Conservation (phyloP, 768 basidiomycete species). For the Tephrocybe sp. region DNA sequence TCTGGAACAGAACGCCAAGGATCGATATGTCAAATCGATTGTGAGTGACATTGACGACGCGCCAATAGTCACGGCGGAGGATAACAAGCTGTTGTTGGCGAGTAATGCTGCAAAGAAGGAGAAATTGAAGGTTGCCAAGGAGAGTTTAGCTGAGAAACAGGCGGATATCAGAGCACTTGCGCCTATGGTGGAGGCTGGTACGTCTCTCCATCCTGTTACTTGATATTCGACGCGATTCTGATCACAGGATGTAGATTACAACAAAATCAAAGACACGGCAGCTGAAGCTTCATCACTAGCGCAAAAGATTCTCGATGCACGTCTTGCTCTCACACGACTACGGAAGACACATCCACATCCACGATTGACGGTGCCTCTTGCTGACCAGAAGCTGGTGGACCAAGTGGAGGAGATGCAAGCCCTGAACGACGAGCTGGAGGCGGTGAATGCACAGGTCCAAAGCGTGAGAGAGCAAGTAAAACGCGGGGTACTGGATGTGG, state of each 20-base stretch:
- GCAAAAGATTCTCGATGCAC: slow-evolving; percentile 79
- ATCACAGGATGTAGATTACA: slow-evolving; percentile 46
- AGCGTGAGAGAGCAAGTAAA: slow-evolving; percentile 63
- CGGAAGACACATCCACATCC: slow-evolving; percentile 79
- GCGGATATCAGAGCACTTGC: slow-evolving; percentile 60
- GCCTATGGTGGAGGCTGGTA: slow-evolving; percentile 69
- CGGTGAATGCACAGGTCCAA: slow-evolving; percentile 47
- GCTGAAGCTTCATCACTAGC: slow-evolving; percentile 58
- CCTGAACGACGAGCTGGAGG: slow-evolving; percentile 64
- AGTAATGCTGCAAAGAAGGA: slow-evolving; percentile 73
- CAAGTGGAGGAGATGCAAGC: slow-evolving; percentile 80
- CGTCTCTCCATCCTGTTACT: slow-evolving; percentile 5
- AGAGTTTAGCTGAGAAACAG: slow-evolving; percentile 56
- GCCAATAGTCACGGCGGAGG: slow-evolving; percentile 74
- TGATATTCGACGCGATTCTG: too few relatives aligned
- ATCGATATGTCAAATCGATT: slow-evolving; percentile 83
- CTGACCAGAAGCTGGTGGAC: slow-evolving; percentile 67
- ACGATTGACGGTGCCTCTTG: slow-evolving; percentile 72
- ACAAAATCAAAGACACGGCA: slow-evolving; percentile 49
- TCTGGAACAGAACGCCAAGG: slow-evolving; percentile 87
- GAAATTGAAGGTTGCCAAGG: slow-evolving; percentile 62
- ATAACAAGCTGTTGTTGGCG: slow-evolving; percentile 62
- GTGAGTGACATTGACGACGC: slow-evolving; percentile 84
- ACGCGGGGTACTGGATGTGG: slow-evolving; percentile 49
- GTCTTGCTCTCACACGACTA: slow-evolving; percentile 74